Evolutionary conservation across 169 alveolate species (phyloP), one percentile per base, ranked within the genome.

Genomic region (Plasmodium inui): DNA sequence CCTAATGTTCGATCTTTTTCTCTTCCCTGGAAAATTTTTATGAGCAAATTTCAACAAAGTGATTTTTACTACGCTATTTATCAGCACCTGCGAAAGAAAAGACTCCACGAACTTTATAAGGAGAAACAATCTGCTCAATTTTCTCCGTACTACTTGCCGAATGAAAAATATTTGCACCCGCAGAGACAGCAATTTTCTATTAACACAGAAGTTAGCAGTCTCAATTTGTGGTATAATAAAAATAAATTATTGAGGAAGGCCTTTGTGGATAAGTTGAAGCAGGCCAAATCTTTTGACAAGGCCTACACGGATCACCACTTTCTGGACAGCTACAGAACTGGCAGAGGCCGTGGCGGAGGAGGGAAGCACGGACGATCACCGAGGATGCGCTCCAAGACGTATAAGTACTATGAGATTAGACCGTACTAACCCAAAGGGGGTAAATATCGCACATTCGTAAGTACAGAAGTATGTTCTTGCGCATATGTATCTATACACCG

Each of bases 311-410:
- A 97, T 83, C 93, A 94, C 55, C 94, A 95, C 71, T 95, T 95
- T 91, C 91, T 94, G n/a, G 95, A 93, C 39, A 97, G 97, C 28
- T 97, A 95, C 82, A 83, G 97, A 83, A 95, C 93, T 80, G 97
- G 97, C 70, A 96, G 96, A 2, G 97, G 97, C 7, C 50, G 95
- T 32, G 98, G 98, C 3, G 98, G 98, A 8, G 98, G 98, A 3
- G 98, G 98, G 26, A 96, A 96, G 74, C 97, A 96, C 85, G 98
- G 98, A 70, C 84, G 96, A 41, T 83, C 96, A 50, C 96, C 96
- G 26, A 80, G 98, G 37, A 93, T 95, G 73, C 76, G 98, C 50
- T 94, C 97, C 70, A 97, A 97, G 79, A 97, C 98, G 41, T 96
- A 95, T 84, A 97, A 96, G 72, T 95, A 92, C 82, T 83, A 92